Percentiles rank a stretch among this genome's conserved stretches.
These are phyloP conservation scores for Kuraishia cidri DNA, from an alignment of 805 yeast species.

Conservation along the genomic window DNA sequence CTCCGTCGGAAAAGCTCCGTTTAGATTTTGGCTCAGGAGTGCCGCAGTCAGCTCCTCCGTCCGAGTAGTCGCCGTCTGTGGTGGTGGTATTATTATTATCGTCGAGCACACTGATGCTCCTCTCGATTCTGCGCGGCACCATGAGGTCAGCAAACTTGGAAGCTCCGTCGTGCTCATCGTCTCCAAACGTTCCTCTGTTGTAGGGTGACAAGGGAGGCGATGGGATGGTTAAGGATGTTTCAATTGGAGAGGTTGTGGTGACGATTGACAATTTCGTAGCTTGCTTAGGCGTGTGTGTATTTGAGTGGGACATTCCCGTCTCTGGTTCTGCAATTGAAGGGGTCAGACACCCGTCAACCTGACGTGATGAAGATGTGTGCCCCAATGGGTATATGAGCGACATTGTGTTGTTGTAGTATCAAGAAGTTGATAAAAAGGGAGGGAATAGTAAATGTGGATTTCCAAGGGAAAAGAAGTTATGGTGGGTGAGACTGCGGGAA, in stretches of 20 bases:
- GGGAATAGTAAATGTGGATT: neutral
- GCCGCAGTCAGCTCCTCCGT: too few relatives aligned
- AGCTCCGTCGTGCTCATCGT: conserved; percentile 5
- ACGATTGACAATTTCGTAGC: neutral
- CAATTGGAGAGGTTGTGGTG: neutral
- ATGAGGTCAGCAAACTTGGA: conserved; percentile 14
- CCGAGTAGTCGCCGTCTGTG: too few relatives aligned
- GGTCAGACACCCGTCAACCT: conserved; percentile 4
- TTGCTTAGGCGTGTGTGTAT: too few relatives aligned
- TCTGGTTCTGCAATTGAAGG: conserved; percentile 3
- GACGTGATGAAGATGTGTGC: conserved; percentile 2
- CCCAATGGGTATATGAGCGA: conserved; percentile 2
- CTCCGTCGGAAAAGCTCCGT: conserved; percentile 3
- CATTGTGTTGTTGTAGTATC: too few relatives aligned
- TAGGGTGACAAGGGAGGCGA: conserved; percentile 28
- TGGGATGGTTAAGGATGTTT: conserved; percentile 21
- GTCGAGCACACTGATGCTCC: too few relatives aligned
- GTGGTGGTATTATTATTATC: too few relatives aligned
- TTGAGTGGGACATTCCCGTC: too few relatives aligned
- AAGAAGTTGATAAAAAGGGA: neutral
- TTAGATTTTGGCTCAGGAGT: neutral
- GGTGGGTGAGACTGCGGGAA: too few relatives aligned
- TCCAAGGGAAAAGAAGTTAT: neutral
- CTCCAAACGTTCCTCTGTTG: too few relatives aligned
- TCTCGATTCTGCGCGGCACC: too few relatives aligned